Percentiles rank a stretch among this genome's conserved stretches.
These are phyloP conservation scores for Herpetomonas samuelpessoai DNA, from an alignment of 208 protist genomes.

Conservation along the genomic window DNA sequence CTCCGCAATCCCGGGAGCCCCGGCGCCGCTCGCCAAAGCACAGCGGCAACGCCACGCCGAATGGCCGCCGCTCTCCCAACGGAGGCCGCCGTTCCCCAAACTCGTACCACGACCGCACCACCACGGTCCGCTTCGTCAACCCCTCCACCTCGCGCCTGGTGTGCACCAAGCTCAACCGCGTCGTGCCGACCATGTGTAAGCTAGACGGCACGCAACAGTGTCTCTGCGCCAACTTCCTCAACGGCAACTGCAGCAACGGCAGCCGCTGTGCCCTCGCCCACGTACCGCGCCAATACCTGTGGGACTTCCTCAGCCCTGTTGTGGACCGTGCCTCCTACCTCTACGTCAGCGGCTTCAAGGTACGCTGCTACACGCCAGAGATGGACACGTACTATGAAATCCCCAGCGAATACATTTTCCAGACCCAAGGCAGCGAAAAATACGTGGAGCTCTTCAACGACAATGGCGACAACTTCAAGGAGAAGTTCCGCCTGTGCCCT, in stretches of 20 bases:
- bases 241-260: constrained; percentile 39
- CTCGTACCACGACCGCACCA: constrained; percentile 54
- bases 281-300: constrained; percentile 64
- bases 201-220: constrained; percentile 27
- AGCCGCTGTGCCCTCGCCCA: constrained; percentile 55
- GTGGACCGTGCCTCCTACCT: constrained; percentile 34
- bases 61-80: too few relatives aligned
- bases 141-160: constrained; percentile 27
- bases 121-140: constrained; percentile 47
- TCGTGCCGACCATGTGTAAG: constrained; percentile 38
- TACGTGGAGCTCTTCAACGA: constrained; percentile 78
- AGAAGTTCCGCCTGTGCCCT: constrained; percentile 66
- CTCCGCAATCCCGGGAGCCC: too few relatives aligned
- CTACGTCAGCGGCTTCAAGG: constrained; percentile 58
- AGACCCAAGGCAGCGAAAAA: constrained; percentile 51
- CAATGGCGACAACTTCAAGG: constrained; percentile 78
- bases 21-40: too few relatives aligned
- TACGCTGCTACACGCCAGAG: constrained; percentile 67
- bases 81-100: constrained; percentile 46
- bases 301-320: constrained; percentile 48
- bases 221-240: constrained; percentile 71
- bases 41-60: too few relatives aligned
- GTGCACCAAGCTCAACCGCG: constrained; percentile 58
- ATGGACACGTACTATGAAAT: constrained; percentile 76
- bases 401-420: constrained; percentile 55